Percentiles rank a stretch among this genome's conserved stretches.
Evolutionary conservation across 371 early-diverging fungal species (phyloP).

Genomic region (Syncephalis plumigaleata): DNA sequence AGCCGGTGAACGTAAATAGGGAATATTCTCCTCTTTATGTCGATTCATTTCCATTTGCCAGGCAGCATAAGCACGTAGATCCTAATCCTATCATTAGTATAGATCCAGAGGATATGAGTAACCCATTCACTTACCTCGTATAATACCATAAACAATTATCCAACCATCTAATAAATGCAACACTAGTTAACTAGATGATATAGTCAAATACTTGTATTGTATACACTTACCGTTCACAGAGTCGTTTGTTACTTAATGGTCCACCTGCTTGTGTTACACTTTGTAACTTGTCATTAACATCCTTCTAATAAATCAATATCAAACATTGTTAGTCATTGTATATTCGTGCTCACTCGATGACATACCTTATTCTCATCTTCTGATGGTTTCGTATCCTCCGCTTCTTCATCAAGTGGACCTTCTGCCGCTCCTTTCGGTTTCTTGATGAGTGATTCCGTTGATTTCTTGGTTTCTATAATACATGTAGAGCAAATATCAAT

Average conservation of each 20-base stretch:
- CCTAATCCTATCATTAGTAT: conserved; percentile 15
- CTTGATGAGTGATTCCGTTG: background rate
- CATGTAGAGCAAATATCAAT: background rate
- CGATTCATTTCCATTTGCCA: conserved; percentile 56
- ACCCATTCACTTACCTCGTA: conserved; percentile 37
- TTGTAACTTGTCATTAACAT: conserved; percentile 5
- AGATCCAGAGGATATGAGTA: background rate
- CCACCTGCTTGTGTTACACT: background rate
- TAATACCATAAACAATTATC: conserved; percentile 95
- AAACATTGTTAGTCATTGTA: conserved; percentile 8
- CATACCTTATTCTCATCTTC: background rate
- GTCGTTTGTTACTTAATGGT: conserved; percentile 73
- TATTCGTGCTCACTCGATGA: too few relatives aligned
- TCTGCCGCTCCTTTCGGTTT: conserved; percentile 3
- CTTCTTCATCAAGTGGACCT: background rate
- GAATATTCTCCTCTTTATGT: conserved; percentile 47
- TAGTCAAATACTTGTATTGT: background rate
- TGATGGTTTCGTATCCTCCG: conserved; percentile 8
- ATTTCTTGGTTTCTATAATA: background rate
- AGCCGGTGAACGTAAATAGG: conserved; percentile 76
- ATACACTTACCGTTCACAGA: conserved; percentile 62
- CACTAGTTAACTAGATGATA: too few relatives aligned
- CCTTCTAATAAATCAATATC: conserved; percentile 15
- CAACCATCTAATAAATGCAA: conserved; percentile 42
- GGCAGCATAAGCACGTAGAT: conserved; percentile 82